Base-by-base conservation (phyloP, 2,329 filamentous ascomycete genomes). In the Neofusicoccum kwambonambiense region DNA sequence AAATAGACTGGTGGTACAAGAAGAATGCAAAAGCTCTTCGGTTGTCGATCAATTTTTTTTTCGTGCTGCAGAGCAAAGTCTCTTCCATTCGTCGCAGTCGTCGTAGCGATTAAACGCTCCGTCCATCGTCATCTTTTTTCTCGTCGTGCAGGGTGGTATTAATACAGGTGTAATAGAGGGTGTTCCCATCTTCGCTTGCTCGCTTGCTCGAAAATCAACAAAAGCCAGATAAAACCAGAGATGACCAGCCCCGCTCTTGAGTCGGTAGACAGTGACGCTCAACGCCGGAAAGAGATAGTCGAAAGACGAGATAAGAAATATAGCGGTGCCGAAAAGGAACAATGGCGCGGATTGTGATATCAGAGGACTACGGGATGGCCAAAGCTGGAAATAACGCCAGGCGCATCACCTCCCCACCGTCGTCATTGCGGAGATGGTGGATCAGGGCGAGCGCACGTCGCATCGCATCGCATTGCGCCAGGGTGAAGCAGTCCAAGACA, bases 191-290 rank as follows among this genome's bases (percentile, higher is more conserved):
- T 17, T 47, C 27, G 42, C 42, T 60, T 15, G 41, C 27, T 60
- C 56, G 56, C 56, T 60, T 34, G 42, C 56, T 60, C n/a, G 27
- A 39, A 60, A 37, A 60, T 37, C 42, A 60, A 47, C 11, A 60
- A 37, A 47, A 44, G 15, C 22, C 39, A 58, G 22, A 31, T 44
- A 17, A 13, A 57, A 35, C 13, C 52, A 58, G n/a, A 47, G n/a
- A 47, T 60, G 31, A 22, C 56, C 56, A 22, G 56, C 39, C 27
- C 42, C 42, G 42, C 41, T 60, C 44, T 45, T 47, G 9, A 15
- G 12, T 15, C 13, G 31, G 31, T 47, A 44, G 54, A 58, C n/a
- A 22, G 22, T 60, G 56, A 60, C 41, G 42, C 42, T 47, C 42
- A 60, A 60, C 56, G 56, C 56, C 54, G 11, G 22, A 8, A 27